Evolutionary conservation across 306 rosid species (phyloP), one percentile per base, ranked within the genome.

Genomic region (Hylodesmum podocarpum): DNA sequence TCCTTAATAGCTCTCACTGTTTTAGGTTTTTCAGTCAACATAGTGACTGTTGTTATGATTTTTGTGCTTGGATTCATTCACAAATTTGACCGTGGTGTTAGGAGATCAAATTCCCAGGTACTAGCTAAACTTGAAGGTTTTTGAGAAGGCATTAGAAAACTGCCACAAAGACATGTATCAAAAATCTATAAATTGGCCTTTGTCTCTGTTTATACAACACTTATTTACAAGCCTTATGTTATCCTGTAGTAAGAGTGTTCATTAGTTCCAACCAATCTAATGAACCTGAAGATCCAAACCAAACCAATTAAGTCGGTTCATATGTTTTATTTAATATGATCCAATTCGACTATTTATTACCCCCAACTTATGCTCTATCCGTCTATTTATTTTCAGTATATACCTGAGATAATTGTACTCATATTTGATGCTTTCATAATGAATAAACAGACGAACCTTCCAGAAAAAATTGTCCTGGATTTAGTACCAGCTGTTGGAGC

Each of bases 11-110:
- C 14, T 41, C 66, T 11, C 79, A 94, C 97, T 66, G 84, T 86
- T 46, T 82, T 90, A 75, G 97, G 88, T 47, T 87, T 94, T 78
- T 91, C 90, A 31, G 85, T 86, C 79, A 94, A 92, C 80, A 72
- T 70, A 67, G 87, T 85, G 59, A 94, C 96, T 80, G 12, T 87
- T 59, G 18, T 63, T 69, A 77, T 94, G 58, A 80, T 86, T 66
- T 77, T 71, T 64, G 75, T 79, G 63, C 76, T 87, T 28, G 92
- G 90, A 84, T 41, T 90, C 64, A 64, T 77, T 34, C 77, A 58
- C 33, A 82, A 69, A 84, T 72, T 63, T 63, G 73, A 57, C 21
- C 69, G 59, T 72, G 63, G 80, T 70, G 77, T 57, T 53, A 71
- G 80, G 78, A 85, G 84, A 87, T 89, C 86, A 70, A 55, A 88